phyloP scores from a whole-genome alignment of 1,284 basidiomycete genomes.

The Phylloporus sp. region DNA sequence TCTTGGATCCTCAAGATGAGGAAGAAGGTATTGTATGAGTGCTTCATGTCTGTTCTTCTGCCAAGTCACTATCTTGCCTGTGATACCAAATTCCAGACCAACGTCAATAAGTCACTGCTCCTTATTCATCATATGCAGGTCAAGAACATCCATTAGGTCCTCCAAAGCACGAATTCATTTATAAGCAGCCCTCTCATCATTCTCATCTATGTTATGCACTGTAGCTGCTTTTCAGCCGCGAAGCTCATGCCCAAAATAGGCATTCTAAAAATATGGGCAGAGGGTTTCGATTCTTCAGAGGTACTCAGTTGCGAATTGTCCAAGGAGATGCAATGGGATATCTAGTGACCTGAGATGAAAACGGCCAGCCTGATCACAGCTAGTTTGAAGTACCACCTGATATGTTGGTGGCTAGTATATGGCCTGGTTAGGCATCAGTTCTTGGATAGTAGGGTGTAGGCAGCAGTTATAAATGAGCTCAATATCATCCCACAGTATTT shows the following conservation, averaged over 20 bases:
- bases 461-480: neutral
- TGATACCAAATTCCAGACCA: neutral
- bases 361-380: neutral
- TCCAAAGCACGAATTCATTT: neutral
- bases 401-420: neutral
- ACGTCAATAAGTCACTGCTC: neutral
- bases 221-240: neutral
- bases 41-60: neutral
- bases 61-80: neutral
- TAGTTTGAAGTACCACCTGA: accelerated
- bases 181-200: too few relatives aligned
- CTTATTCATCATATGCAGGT: neutral
- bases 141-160: neutral
- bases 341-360: neutral
- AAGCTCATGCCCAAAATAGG: neutral
- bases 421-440: neutral
- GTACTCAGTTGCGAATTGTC: neutral
- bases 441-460: neutral
- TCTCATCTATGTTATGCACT: neutral
- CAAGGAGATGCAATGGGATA: neutral
- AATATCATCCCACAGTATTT: neutral
- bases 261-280: neutral
- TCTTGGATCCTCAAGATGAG: neutral
- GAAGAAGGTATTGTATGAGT: neutral
- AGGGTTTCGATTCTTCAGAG: neutral